Conservation (phyloP, 1,284 basidiomycete genomes). For the Papiliotrema laurentii region DNA sequence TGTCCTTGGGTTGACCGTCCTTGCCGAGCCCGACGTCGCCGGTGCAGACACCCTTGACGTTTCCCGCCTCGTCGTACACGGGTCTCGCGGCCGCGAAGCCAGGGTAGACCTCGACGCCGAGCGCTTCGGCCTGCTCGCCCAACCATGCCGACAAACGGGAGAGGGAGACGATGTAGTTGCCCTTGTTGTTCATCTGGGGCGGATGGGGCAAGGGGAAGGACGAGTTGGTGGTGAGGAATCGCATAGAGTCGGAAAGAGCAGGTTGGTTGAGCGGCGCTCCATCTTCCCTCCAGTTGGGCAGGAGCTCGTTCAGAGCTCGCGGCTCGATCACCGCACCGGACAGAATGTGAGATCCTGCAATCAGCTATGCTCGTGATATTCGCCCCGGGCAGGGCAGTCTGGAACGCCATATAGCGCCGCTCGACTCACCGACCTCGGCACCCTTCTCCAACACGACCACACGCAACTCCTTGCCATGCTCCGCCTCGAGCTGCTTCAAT, state of each 20-base stretch:
- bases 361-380: background rate
- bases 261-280: conserved; percentile 66
- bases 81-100: conserved; percentile 89
- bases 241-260: conserved; percentile 78
- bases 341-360: conserved; percentile 82
- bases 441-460: conserved; percentile 97
- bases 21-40: conserved; percentile 93
- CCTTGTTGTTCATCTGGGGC: conserved; percentile 92
- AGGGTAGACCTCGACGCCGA: conserved; percentile 94
- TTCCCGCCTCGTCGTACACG: conserved; percentile 66
- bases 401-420: background rate
- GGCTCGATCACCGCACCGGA: conserved; percentile 96
- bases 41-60: conserved; percentile 79
- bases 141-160: conserved; percentile 89
- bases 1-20: conserved; percentile 71
- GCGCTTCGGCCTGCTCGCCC: conserved; percentile 71
- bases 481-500: conserved; percentile 85
- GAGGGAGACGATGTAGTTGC: conserved; percentile 90
- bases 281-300: conserved; percentile 76
- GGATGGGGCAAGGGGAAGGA: conserved; percentile 90
- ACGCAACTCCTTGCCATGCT: conserved; percentile 69
- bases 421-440: conserved; percentile 72
- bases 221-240: conserved; percentile 68
- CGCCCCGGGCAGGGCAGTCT: background rate
- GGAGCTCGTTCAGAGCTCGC: conserved; percentile 81